Evolutionary conservation across 305 asterid species (phyloP).

Genomic region (Rubia peregrina): DNA sequence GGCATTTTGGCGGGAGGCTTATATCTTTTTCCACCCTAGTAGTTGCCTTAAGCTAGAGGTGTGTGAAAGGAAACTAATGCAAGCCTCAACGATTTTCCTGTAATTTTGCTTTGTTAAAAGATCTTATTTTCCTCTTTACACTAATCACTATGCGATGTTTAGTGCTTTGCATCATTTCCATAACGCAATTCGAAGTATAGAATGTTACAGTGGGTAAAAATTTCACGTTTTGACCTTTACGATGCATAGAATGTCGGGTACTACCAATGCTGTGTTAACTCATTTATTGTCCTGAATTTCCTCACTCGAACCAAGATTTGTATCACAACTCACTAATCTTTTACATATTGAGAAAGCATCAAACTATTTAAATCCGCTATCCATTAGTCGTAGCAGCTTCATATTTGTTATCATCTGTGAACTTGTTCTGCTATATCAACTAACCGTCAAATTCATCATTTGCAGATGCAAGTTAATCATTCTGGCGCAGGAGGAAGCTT

Average conservation of each 20-base stretch:
- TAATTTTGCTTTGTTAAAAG: not conserved
- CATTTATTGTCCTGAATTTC: not conserved
- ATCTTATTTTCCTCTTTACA: not conserved
- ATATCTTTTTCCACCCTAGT: not conserved
- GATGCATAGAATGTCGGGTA: not conserved
- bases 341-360: not conserved
- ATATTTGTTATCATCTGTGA: not conserved
- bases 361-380: not conserved
- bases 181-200: not conserved
- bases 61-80: not conserved
- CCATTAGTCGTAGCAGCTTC: not conserved
- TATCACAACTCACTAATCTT: not conserved
- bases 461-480: constrained; percentile 2
- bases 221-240: not conserved
- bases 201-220: not conserved
- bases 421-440: not conserved
- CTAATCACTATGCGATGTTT: not conserved
- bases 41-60: not conserved
- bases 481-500: not conserved
- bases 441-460: not conserved
- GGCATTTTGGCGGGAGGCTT: not conserved
- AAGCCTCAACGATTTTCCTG: not conserved
- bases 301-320: not conserved
- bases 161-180: not conserved
- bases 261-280: not conserved